These are phyloP conservation scores for Plectosphaerella plurivora DNA, from an alignment of 2,329 filamentous ascomycete species.

Conservation along the genomic window DNA sequence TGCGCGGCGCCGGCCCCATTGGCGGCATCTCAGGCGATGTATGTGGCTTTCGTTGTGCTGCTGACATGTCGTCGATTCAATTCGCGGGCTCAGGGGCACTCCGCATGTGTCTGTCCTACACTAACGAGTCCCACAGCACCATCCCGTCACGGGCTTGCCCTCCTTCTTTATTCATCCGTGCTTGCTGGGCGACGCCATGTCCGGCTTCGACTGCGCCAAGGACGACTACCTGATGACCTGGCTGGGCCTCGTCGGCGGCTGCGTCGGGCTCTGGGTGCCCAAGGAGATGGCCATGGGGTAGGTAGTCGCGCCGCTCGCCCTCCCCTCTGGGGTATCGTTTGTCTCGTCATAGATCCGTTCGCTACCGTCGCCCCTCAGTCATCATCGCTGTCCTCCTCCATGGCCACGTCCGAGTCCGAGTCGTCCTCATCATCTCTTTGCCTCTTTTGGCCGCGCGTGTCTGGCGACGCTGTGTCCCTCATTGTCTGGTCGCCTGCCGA, in stretches of 20 bases:
- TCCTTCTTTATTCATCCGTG: slow-evolving; percentile 93
- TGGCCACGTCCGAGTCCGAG: slow-evolving; percentile 65
- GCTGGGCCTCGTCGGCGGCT: slow-evolving; percentile 81
- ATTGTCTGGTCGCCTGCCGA: slow-evolving; percentile 40
- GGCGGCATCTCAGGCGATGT: slow-evolving; percentile 75
- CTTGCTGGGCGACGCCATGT: slow-evolving; percentile 77
- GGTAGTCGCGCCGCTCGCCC: neutral
- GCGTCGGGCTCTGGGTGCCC: slow-evolving; percentile 75
- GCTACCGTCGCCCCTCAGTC: slow-evolving; percentile 38
- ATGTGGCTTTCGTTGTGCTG: slow-evolving; percentile 35
- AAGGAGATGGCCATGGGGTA: slow-evolving; percentile 52
- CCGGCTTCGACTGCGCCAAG: slow-evolving; percentile 54
- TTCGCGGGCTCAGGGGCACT: slow-evolving; percentile 8
- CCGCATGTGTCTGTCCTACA: slow-evolving; percentile 8
- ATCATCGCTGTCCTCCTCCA: slow-evolving; percentile 70
- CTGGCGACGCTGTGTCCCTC: slow-evolving; percentile 49
- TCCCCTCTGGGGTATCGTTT: too few species aligned
- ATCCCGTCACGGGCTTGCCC: slow-evolving; percentile 74
- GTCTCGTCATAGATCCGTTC: neutral
- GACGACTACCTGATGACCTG: slow-evolving; percentile 79
- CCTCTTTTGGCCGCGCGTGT: slow-evolving; percentile 63
- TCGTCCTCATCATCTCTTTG: slow-evolving; percentile 64
- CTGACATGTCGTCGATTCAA: slow-evolving; percentile 27
- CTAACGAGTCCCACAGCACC: slow-evolving; percentile 54
- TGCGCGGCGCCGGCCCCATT: slow-evolving; percentile 59